Evolutionary conservation across 108 stramenopile species (phyloP).

Genomic region (Chaetoceros tenuissimus): DNA sequence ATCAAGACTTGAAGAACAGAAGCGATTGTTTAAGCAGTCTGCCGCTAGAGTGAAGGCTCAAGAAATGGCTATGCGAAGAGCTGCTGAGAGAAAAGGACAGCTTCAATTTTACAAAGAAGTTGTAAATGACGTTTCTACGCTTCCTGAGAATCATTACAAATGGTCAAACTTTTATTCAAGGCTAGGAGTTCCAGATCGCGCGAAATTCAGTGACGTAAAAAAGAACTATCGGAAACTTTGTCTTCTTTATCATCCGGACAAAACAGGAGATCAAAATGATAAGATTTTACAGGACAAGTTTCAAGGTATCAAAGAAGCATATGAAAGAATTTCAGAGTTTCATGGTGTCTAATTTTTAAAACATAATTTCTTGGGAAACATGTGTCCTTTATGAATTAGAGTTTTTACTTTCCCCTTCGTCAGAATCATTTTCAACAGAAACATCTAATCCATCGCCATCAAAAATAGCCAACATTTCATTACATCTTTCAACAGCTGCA

Average conservation of each 20-base stretch:
- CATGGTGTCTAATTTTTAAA: no score
- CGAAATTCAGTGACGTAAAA: conserved; percentile 16
- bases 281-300: conserved; percentile 18
- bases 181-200: conserved; percentile 22
- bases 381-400: no score
- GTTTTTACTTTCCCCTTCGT: no score
- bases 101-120: neutral
- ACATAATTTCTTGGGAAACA: no score
- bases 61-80: neutral
- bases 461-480: no score
- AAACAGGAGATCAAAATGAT: conserved; percentile 3
- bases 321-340: conserved; percentile 7
- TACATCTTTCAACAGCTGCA: conserved; percentile 18
- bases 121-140: conserved; percentile 13
- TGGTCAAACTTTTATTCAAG: conserved; percentile 22
- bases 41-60: conserved; percentile 20
- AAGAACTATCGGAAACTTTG: conserved; percentile 24
- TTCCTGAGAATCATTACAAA: conserved; percentile 25
- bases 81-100: neutral
- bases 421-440: no score
- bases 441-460: no score
- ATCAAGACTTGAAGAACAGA: conserved; percentile 15
- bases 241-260: conserved; percentile 41
- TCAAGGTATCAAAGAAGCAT: conserved; percentile 39
- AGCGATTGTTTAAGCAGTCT: conserved; percentile 25